A percentile compares a stretch with the other conserved stretches of the same genome.
Evolutionary conservation across 768 basidiomycete species (phyloP).

Genomic region (Symmetrospora coprosmae): DNA sequence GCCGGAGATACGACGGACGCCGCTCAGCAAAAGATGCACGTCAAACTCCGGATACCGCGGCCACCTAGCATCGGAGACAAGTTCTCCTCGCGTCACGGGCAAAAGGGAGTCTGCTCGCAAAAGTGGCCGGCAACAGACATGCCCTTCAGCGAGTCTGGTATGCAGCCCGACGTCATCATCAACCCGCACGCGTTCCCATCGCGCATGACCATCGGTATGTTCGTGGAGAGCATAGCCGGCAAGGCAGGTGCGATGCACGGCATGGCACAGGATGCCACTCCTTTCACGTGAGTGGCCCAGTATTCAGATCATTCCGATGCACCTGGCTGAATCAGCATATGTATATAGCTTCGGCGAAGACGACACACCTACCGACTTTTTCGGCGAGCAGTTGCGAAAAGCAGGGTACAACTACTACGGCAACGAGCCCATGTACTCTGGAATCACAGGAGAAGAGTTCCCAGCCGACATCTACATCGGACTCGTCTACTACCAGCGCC

Average conservation of each 20-base stretch:
- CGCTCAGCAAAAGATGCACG: conserved; percentile 79
- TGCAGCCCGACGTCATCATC: conserved; percentile 98
- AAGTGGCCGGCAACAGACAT: conserved; percentile 97
- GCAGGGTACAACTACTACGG: conserved; percentile 98
- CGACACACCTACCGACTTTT: conserved; percentile 94
- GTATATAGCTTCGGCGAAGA: conserved; percentile 49
- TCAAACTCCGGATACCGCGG: conserved; percentile 83
- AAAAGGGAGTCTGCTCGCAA: conserved; percentile 98
- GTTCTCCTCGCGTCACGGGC: conserved; percentile 93
- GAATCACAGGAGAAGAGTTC: conserved; percentile 96
- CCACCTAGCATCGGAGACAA: conserved; percentile 97
- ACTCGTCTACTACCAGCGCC: conserved; percentile 93
- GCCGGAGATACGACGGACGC: conserved; percentile 74
- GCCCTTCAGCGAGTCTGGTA: conserved; percentile 97
- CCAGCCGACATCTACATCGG: conserved; percentile 97
- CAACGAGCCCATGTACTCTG: conserved; percentile 99
- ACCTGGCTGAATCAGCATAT: background rate
- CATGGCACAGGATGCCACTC: conserved; percentile 92
- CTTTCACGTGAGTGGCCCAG: conserved; percentile 62
- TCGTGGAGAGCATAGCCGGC: conserved; percentile 98
- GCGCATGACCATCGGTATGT: conserved; percentile 99
- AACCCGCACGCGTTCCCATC: conserved; percentile 98
- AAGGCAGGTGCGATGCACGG: conserved; percentile 98
- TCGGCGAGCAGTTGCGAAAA: conserved; percentile 80
- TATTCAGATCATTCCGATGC: background rate